Evolutionary conservation across 495 filamentous ascomycete species (phyloP), one percentile per base, ranked within the genome.

Genomic region (Xylaria curta): DNA sequence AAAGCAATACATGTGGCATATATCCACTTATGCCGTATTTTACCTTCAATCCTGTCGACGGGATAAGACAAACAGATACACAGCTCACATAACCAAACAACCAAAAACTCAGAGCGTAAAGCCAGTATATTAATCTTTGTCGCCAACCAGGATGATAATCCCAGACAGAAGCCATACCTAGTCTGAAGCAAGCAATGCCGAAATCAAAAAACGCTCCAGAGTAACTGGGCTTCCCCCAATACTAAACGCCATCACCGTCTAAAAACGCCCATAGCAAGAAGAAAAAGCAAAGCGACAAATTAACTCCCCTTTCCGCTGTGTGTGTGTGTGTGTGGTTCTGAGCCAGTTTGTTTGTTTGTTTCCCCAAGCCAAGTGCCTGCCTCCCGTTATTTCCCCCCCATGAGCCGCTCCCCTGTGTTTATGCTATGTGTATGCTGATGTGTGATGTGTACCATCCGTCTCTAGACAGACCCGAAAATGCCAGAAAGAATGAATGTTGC

Each of bases 201-300:
- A 69, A 69, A 49, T 42, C 31, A 56, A 61, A 61, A 61, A 51
- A 61, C 56, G 56, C 67, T 61, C 36, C 54, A 44, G 40, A n/a
- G 54, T 49, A 53, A 69, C 42, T 61, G 28, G 54, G 67, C 40
- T 15, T 31, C 10, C 19, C 2, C 67, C 58, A 13, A 70, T 54
- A 62, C 17, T 19, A 70, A 70, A 51, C 67, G 54, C 67, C 67
- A 6, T 60, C 4, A 0, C 42, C 56, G 26, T 31, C 59, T 58
- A 61, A 61, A 24, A 62, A 70, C 58, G 68, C 68, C 68, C 42
- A 60, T 36, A 49, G 36, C 40, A 13, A 21, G 68, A 56, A 38
- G 36, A 38, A 38, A 3, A 15, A n/a, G n/a, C n/a, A n/a, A 38
- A 70, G 28, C 28, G 17, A 70, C 33, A 46, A 17, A n/a, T 5